Base-by-base conservation (phyloP, 2,329 filamentous ascomycete species). In the Didymosphaeria variabile region DNA sequence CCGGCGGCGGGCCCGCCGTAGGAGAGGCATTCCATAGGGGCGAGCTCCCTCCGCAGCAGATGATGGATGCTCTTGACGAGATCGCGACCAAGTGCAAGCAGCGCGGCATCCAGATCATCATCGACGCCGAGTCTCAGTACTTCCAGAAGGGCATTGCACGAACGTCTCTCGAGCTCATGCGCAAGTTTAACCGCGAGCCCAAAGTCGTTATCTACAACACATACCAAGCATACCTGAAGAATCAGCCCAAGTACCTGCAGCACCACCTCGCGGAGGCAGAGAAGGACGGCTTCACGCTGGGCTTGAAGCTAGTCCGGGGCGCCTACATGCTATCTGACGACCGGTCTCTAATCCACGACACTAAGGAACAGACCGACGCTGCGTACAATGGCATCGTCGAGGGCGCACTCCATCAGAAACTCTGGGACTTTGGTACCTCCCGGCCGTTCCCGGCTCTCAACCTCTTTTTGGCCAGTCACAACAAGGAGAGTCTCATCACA, bases 401-500 rank as follows among this genome's bases (percentile, higher is more conserved):
- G 86, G 59, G 86, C 85, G 71, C 69, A 10, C 65, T 76, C 8
- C 66, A 67, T n/a, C 72, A 69, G 34, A 68, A 73, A 7, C 67
- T 74, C 4, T 68, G 67, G 15, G 57, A 62, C 8, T 75, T 71
- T 23, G 72, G 70, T 15, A 45, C 55, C 13, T 59, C 68, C 15
- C 66, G 63, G 13, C 71, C 66, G 0, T 74, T 85, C 62, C 77
- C 79, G 0, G 73, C 80, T 17, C 76, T 86, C 40, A 80, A 84
- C 57, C 78, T 97, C 19, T 88, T 97, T 21, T 83, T 97, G 12
- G 94, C 93, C 3, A 90, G 90, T 3, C 94, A 97, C 80, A 97
- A 97, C 72, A 86, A 87, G 55, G 86, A 86, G 31, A 92, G 90
- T 12, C 90, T 97, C 8, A 81, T 84, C 51, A 72, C 77, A 19